Evolutionary conservation across 208 protist genomes (phyloP), one percentile per base, ranked within the genome.

Genomic region (Trypanosoma mega): DNA sequence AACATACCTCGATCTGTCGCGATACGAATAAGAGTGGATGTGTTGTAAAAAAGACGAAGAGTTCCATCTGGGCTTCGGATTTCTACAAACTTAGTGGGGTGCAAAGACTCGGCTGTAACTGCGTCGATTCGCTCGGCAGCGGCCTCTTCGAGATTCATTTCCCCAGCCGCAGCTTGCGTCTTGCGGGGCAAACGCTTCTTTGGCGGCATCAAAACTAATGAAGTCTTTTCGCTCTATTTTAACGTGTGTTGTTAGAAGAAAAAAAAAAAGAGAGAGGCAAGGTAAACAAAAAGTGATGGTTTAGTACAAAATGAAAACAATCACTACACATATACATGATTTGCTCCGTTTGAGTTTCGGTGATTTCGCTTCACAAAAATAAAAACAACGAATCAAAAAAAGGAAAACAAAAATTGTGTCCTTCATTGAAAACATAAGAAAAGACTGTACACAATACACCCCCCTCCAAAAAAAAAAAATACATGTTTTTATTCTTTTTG

Each of bases 21-120:
- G 34, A 95, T 88, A 20, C 83, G 85, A 46, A 95, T 85, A 27
- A 95, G 79, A 8, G 85, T 95, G 33, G 69, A 69, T 0, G 86
- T 92, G 46, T 96, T 96, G 82, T 96, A 96, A 45, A 82, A 93
- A 1, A 93, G 67, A 9, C 76, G 72, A 2, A 96, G 66, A 23
- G 71, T 82, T 26, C 69, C 63, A 50, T 92, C 85, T 9, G 83
- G 85, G 39, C 89, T 90, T 9, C 85, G n/a, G 27, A 96, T 69
- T 43, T 87, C 76, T 20, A 96, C 68, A 52, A 72, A 88, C 44
- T 81, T 82, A 4, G 45, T 50, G 0, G 65, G 33, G 21, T 78
- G 55, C 0, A 93, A 70, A 11, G 80, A 76, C 43, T 92, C 86
- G 1, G 76, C 76, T 1, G 89, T 96, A 21, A 96, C 64, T 2